These are phyloP conservation scores for Ceratonia siliqua DNA, from an alignment of 306 rosid genomes.

Conservation along the genomic window DNA sequence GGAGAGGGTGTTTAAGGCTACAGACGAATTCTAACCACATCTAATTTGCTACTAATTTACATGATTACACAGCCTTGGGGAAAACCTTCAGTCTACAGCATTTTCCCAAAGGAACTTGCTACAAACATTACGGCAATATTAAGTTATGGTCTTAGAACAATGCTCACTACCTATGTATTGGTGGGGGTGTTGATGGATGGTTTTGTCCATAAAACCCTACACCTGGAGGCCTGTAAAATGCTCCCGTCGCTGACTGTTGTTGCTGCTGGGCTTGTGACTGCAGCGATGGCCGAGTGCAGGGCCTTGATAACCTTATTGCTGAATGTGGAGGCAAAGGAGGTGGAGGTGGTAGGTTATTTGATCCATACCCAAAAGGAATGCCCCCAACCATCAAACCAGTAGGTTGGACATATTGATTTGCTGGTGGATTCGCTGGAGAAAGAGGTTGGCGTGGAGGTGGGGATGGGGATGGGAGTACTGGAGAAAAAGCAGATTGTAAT, in stretches of 20 bases:
- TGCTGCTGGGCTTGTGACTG: constrained; percentile 46
- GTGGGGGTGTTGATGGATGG: constrained; percentile 66
- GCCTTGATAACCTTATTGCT: constrained; percentile 60
- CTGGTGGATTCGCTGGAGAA: constrained; percentile 50
- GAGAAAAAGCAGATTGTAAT: constrained; percentile 57
- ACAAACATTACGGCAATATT: constrained; percentile 29
- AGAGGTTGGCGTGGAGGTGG: too few species aligned
- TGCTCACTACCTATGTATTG: constrained; percentile 77
- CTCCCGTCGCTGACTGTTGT: constrained; percentile 59
- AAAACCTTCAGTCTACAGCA: constrained; percentile 36
- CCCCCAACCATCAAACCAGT: constrained; percentile 58
- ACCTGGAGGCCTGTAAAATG: constrained; percentile 72
- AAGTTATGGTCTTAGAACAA: constrained; percentile 26
- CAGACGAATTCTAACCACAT: constrained; percentile 33
- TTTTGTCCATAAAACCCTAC: constrained; percentile 79
- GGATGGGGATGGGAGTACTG: constrained; percentile 51
- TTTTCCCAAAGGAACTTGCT: constrained; percentile 33
- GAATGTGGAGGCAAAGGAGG: constrained; percentile 78
- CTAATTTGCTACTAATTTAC: constrained; percentile 61
- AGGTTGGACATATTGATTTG: constrained; percentile 67
- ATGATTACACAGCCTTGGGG: constrained; percentile 47
- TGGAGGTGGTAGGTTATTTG: constrained; percentile 69
- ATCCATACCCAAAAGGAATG: constrained; percentile 67
- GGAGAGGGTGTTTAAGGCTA: background rate
- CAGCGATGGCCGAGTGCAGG: constrained; percentile 53